phyloP scores from a whole-genome alignment of 2,329 filamentous ascomycete species.

The Dryadomyces sulphureus region DNA sequence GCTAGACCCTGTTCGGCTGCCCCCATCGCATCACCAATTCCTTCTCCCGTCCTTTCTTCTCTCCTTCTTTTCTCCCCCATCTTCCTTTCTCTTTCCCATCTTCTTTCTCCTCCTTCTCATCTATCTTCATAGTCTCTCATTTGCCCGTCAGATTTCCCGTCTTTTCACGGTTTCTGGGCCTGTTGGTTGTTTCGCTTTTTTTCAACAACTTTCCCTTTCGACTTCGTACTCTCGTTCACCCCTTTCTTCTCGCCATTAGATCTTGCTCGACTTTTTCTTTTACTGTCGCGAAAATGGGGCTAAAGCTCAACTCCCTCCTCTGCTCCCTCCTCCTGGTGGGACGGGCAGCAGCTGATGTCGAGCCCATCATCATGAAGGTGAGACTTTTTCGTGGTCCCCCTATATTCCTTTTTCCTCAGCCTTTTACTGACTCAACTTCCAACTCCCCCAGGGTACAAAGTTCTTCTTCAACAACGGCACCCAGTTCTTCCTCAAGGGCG shows the following conservation, averaged over 20 bases:
- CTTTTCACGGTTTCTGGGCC: not conserved
- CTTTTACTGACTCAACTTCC: not conserved
- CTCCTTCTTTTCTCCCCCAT: not conserved
- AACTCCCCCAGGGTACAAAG: constrained; percentile 16
- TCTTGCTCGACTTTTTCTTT: not conserved
- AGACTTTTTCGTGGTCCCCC: not conserved
- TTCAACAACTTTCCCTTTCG: not conserved
- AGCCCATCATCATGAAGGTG: constrained; percentile 58
- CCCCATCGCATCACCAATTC: constrained; percentile 1
- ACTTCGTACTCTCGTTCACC: constrained; percentile 6
- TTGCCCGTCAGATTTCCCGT: not conserved
- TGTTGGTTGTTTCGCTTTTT: not conserved
- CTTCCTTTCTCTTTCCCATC: constrained; percentile 1
- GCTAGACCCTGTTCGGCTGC: not conserved
- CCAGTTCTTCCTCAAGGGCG: constrained; percentile 68
- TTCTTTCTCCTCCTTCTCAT: not conserved
- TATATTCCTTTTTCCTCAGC: not conserved
- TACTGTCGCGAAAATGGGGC: constrained; percentile 11
- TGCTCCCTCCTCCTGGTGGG: constrained; percentile 20
- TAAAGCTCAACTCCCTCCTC: constrained; percentile 21
- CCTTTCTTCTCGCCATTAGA: not conserved
- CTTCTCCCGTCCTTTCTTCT: not conserved
- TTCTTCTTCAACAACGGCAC: constrained; percentile 74
- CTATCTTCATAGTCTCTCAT: not conserved
- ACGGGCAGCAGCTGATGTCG: constrained; percentile 24